phyloP scores from a whole-genome alignment of 148 eudicot genomes.

The Nyssa sinensis region DNA sequence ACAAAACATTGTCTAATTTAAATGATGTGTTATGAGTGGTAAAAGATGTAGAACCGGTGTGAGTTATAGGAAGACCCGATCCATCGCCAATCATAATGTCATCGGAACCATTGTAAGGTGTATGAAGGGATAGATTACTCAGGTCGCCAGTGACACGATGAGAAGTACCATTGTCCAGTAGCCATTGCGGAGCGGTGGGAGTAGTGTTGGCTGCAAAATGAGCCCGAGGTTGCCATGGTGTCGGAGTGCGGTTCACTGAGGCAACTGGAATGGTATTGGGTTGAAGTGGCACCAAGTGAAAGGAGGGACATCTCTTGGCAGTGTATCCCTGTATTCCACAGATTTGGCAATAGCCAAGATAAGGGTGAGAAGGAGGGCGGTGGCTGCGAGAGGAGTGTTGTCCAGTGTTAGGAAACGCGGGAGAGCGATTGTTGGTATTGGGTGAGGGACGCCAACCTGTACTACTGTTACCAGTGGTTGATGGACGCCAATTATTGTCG shows the following conservation, averaged over 20 bases:
- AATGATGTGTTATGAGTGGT: not conserved
- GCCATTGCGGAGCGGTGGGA: not conserved
- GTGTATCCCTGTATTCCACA: not conserved
- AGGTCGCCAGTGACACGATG: no score
- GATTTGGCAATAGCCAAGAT: not conserved
- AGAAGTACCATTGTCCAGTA: not conserved
- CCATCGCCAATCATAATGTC: slow-evolving; percentile 7
- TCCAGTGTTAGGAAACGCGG: not conserved
- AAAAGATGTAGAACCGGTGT: slow-evolving; percentile 6
- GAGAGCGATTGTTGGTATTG: not conserved
- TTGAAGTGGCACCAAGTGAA: not conserved
- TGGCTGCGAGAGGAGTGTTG: not conserved
- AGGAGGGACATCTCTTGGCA: not conserved
- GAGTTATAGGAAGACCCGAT: slow-evolving; percentile 1
- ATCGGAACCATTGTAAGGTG: not conserved
- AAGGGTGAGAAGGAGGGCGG: not conserved
- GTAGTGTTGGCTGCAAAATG: not conserved
- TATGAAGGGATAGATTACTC: no score
- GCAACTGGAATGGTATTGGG: not conserved
- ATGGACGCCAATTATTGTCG: not conserved
- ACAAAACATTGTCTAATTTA: not conserved
- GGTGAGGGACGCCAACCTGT: not conserved
- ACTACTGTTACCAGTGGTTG: not conserved
- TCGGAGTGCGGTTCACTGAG: not conserved
- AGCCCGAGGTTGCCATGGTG: not conserved